A percentile compares a stretch with the other conserved stretches of the same genome.
phyloP scores from a whole-genome alignment of 139 green algal species.

The Micractinium conductrix region DNA sequence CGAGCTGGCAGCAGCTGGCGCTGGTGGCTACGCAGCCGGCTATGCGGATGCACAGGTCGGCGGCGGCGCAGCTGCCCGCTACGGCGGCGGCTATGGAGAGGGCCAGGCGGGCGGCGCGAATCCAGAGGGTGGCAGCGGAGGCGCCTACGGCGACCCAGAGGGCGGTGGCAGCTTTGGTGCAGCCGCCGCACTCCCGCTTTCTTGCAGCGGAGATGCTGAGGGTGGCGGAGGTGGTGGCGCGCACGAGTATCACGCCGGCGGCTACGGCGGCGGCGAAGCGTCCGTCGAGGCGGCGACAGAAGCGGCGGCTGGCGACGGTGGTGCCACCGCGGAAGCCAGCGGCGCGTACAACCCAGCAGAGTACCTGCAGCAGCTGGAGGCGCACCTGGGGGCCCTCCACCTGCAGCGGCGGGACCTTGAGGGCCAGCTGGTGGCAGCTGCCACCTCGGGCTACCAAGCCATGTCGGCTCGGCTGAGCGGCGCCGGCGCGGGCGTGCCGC shows the following conservation, averaged over 20 bases:
- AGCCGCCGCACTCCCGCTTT: background rate
- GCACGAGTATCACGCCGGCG: no score
- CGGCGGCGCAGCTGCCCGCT: background rate
- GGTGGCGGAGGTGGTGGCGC: no score
- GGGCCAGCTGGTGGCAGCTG: conserved; percentile 31
- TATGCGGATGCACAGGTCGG: no score
- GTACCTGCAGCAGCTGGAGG: conserved; percentile 29
- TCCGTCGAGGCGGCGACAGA: background rate
- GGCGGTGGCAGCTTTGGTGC: background rate
- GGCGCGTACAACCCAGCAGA: background rate
- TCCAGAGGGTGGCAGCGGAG: background rate
- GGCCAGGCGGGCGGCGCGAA: background rate
- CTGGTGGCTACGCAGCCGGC: background rate
- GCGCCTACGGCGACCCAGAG: background rate
- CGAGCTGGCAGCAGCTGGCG: background rate
- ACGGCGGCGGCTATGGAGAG: background rate
- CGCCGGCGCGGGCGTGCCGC: conserved; percentile 5
- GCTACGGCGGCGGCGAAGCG: background rate
- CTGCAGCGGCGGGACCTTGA: conserved; percentile 10
- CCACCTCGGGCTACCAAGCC: conserved; percentile 17
- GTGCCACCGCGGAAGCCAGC: background rate
- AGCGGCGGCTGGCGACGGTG: background rate
- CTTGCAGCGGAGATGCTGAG: no score
- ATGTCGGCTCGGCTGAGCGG: background rate
- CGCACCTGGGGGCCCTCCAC: background rate